phyloP scores from a whole-genome alignment of 2,329 filamentous ascomycete genomes.

The Delphinella strobiligena region DNA sequence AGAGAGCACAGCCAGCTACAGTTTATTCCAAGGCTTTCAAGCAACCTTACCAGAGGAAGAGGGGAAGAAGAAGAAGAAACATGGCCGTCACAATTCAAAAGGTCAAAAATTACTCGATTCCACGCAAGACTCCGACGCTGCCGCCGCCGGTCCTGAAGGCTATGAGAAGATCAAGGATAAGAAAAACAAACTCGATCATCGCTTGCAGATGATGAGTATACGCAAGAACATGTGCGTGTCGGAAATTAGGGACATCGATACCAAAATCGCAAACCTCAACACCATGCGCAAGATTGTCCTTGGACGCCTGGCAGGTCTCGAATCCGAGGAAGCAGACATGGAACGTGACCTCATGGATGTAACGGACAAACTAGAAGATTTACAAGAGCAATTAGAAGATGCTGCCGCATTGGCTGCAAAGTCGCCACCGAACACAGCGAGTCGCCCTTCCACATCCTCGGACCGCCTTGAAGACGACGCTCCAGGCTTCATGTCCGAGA shows the following conservation, averaged over 20 bases:
- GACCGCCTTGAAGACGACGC: conserved; percentile 11
- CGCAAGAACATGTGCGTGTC: conserved; percentile 96
- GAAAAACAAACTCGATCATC: conserved; percentile 66
- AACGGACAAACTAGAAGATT: conserved; percentile 50
- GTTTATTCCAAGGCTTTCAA: conserved; percentile 92
- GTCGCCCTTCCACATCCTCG: background rate
- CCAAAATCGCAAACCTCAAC: conserved; percentile 86
- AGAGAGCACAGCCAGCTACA: conserved; percentile 74
- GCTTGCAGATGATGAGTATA: conserved; percentile 80
- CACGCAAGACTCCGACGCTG: background rate
- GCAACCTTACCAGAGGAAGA: conserved; percentile 67
- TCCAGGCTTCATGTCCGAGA: conserved; percentile 80
- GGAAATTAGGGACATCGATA: conserved; percentile 93
- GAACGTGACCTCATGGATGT: conserved; percentile 67
- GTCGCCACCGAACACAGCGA: conserved; percentile 15
- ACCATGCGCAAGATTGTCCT: conserved; percentile 88
- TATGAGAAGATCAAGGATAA: conserved; percentile 69
- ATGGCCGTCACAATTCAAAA: conserved; percentile 56
- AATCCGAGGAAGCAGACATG: conserved; percentile 80
- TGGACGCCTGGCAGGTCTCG: conserved; percentile 71
- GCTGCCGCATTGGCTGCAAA: conserved; percentile 33
- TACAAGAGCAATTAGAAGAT: conserved; percentile 47
- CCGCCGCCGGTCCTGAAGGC: conserved; percentile 19
- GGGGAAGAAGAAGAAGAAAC: conserved; percentile 52
- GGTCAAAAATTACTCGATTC: conserved; percentile 58